These are phyloP conservation scores for Yamadazyma buinensis DNA, from an alignment of 1,139 yeast species.

Conservation along the genomic window DNA sequence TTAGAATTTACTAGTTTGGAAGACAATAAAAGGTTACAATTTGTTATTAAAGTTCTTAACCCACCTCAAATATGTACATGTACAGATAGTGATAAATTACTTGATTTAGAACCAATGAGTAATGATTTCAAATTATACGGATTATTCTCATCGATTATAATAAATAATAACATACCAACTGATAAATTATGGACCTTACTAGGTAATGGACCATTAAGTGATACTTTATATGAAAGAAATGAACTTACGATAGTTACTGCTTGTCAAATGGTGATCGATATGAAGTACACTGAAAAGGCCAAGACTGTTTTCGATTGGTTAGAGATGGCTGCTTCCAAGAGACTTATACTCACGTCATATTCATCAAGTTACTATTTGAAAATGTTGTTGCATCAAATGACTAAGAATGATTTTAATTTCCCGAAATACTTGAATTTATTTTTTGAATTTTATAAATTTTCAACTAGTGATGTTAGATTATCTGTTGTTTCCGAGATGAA, in stretches of 20 bases:
- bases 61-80: too few species aligned
- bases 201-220: conserved; percentile 8
- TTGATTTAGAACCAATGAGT: too few species aligned
- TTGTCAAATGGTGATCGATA: conserved; percentile 22
- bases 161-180: too few species aligned
- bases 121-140: conserved; percentile 1
- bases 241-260: conserved; percentile 29
- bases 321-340: conserved; percentile 25
- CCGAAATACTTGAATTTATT: conserved; percentile 12
- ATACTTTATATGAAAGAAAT: conserved; percentile 23
- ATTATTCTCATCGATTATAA: not conserved
- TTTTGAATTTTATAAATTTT: conserved; percentile 18
- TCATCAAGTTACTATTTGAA: conserved; percentile 6
- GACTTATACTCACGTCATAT: conserved; percentile 19
- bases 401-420: conserved; percentile 3
- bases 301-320: conserved; percentile 34
- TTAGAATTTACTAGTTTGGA: too few species aligned
- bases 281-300: conserved; percentile 27
- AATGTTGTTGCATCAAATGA: conserved; percentile 5
- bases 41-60: too few species aligned
- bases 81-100: too few species aligned
- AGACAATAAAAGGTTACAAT: too few species aligned
- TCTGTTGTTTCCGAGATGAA: conserved; percentile 9
- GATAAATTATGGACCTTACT: too few species aligned
- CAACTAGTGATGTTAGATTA: conserved; percentile 10